A percentile compares a stretch with the other conserved stretches of the same genome.
phyloP scores from a whole-genome alignment of 306 rosid genomes.

The Herpetospermum pedunculosum region DNA sequence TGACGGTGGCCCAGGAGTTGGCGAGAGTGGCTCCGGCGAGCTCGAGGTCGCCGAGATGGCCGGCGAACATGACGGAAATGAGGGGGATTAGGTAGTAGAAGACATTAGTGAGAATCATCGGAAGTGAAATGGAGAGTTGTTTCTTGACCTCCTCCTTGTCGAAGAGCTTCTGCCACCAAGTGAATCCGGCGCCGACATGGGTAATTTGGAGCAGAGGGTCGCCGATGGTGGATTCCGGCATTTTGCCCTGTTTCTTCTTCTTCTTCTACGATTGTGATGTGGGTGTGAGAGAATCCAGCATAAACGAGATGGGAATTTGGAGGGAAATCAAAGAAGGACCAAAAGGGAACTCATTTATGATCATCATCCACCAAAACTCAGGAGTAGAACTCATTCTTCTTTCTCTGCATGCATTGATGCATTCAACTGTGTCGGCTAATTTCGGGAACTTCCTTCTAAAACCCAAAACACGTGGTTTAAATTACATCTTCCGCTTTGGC shows the following conservation, averaged over 20 bases:
- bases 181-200: background rate
- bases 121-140: conserved; percentile 42
- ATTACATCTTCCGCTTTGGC: too few species aligned
- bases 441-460: too few species aligned
- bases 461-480: too few species aligned
- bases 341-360: background rate
- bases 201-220: conserved; percentile 8
- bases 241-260: background rate
- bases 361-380: too few species aligned
- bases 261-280: background rate
- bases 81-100: conserved; percentile 41
- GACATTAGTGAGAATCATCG: conserved; percentile 60
- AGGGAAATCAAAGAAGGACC: background rate
- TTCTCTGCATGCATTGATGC: too few species aligned
- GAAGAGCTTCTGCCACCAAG: conserved; percentile 43
- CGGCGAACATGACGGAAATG: conserved; percentile 83
- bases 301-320: background rate
- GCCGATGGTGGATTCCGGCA: background rate
- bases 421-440: too few species aligned
- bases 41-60: conserved; percentile 68
- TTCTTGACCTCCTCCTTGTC: conserved; percentile 48
- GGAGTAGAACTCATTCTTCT: too few species aligned
- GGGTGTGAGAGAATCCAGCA: background rate
- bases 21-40: conserved; percentile 80
- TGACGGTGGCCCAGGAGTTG: conserved; percentile 66